A percentile compares a stretch with the other conserved stretches of the same genome.
phyloP scores from a whole-genome alignment of 495 filamentous ascomycete genomes.

The Penicillium cosmopolitanum region DNA sequence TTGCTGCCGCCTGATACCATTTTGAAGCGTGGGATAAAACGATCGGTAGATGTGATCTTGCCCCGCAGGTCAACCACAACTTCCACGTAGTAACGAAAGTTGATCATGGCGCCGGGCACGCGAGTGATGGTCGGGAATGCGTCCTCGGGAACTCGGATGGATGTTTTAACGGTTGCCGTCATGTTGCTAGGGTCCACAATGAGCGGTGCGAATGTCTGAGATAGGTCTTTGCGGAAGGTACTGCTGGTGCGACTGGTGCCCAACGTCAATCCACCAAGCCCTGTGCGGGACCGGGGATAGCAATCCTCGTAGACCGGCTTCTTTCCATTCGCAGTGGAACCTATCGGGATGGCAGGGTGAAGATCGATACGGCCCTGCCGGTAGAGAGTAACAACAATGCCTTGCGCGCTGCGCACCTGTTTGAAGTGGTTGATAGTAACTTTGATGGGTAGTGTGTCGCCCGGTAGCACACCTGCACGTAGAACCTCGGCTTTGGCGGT shows the following conservation, averaged over 20 bases:
- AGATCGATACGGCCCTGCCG: constrained; percentile 91
- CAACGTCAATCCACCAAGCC: constrained; percentile 79
- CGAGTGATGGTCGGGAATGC: constrained; percentile 88
- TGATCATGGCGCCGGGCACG: constrained; percentile 89
- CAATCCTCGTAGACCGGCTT: constrained; percentile 78
- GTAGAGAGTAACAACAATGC: constrained; percentile 91
- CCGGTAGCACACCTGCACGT: constrained; percentile 82
- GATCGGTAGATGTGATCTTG: constrained; percentile 71
- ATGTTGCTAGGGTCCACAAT: constrained; percentile 83
- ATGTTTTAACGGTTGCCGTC: constrained; percentile 74
- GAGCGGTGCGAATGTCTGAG: constrained; percentile 82
- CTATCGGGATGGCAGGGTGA: constrained; percentile 69
- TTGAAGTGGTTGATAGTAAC: constrained; percentile 85
- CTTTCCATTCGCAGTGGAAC: constrained; percentile 61
- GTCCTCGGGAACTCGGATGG: constrained; percentile 84
- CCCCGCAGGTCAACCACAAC: constrained; percentile 90
- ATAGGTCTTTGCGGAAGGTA: constrained; percentile 90
- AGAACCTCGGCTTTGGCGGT: constrained; percentile 83
- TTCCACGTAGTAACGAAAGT: constrained; percentile 91
- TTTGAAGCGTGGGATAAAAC: constrained; percentile 61
- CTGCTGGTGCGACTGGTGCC: constrained; percentile 80
- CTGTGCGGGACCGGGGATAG: constrained; percentile 73
- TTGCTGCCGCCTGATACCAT: constrained; percentile 53
- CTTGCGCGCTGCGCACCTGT: constrained; percentile 83
- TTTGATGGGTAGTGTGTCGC: constrained; percentile 78